Conservation (phyloP, 306 rosid genomes). For the Adenanthera pavonina region DNA sequence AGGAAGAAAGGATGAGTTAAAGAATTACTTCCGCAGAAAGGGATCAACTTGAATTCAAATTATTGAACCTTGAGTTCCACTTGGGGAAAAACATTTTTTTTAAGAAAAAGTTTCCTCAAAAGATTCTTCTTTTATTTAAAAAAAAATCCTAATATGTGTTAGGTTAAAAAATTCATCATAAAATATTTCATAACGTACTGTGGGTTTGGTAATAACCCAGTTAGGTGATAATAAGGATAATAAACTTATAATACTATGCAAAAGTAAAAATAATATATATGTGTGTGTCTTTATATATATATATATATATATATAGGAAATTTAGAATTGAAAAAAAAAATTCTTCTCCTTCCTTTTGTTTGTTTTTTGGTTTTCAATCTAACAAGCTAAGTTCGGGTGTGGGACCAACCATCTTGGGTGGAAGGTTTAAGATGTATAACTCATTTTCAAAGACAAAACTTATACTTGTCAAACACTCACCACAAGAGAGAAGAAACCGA, state of each 20-base stretch:
- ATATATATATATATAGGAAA: too few species aligned
- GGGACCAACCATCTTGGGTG: not conserved
- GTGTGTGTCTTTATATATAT: too few species aligned
- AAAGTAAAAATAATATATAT: too few species aligned
- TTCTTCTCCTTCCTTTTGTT: too few species aligned
- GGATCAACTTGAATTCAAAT: conserved; percentile 13
- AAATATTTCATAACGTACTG: not conserved
- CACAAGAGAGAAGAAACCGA: not conserved
- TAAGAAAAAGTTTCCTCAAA: too few species aligned
- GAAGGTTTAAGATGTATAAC: not conserved
- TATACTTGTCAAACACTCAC: not conserved
- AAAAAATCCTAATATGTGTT: not conserved
- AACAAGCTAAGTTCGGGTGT: not conserved
- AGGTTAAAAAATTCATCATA: not conserved
- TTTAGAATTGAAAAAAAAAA: too few species aligned
- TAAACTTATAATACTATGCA: too few species aligned
- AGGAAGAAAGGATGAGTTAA: not conserved
- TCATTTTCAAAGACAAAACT: not conserved
- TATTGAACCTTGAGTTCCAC: not conserved
- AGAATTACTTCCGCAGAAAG: conserved; percentile 4
- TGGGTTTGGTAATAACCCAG: not conserved
- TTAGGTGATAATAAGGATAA: too few species aligned
- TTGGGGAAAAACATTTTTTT: too few species aligned
- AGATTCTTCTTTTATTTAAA: too few species aligned
- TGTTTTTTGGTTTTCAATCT: too few species aligned